Evolutionary conservation across 345 rosid genomes (phyloP).

Genomic region (Aquilaria malaccensis): DNA sequence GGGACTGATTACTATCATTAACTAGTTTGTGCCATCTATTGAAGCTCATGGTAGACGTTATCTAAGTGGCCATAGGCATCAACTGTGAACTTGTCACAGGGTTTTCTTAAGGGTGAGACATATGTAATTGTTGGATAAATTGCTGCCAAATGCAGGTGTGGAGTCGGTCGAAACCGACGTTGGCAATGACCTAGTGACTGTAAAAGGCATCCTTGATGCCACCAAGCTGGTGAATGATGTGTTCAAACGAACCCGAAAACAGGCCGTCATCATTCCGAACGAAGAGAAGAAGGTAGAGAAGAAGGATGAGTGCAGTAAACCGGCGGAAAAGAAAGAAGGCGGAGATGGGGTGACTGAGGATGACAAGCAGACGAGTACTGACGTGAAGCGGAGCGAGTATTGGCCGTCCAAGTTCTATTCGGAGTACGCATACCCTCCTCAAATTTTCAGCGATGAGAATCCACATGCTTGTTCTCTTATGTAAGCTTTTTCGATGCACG

Average conservation of each 20-base stretch:
- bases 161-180: slow-evolving; percentile 52
- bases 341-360: slow-evolving; percentile 10
- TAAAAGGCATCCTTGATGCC: slow-evolving; percentile 54
- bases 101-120: no score
- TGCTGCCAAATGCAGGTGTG: slow-evolving; percentile 30
- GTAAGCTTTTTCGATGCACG: slow-evolving; percentile 15
- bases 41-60: no score
- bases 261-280: slow-evolving; percentile 40
- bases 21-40: no score
- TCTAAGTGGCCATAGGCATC: no score
- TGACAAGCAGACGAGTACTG: slow-evolving; percentile 21
- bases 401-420: slow-evolving; percentile 30
- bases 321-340: slow-evolving; percentile 15
- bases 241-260: slow-evolving; percentile 47
- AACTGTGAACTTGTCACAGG: no score
- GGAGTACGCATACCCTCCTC: slow-evolving; percentile 34
- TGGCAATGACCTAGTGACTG: slow-evolving; percentile 31
- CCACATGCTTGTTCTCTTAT: slow-evolving; percentile 63
- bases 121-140: neutral
- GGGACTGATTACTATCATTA: no score
- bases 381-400: slow-evolving; percentile 38
- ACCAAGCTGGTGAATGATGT: slow-evolving; percentile 34
- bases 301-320: slow-evolving; percentile 14
- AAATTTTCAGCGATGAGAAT: slow-evolving; percentile 68
- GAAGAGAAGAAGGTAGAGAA: slow-evolving; percentile 42